Evolutionary conservation across 2,329 filamentous ascomycete genomes (phyloP).

Genomic region (Monilinia polystroma): DNA sequence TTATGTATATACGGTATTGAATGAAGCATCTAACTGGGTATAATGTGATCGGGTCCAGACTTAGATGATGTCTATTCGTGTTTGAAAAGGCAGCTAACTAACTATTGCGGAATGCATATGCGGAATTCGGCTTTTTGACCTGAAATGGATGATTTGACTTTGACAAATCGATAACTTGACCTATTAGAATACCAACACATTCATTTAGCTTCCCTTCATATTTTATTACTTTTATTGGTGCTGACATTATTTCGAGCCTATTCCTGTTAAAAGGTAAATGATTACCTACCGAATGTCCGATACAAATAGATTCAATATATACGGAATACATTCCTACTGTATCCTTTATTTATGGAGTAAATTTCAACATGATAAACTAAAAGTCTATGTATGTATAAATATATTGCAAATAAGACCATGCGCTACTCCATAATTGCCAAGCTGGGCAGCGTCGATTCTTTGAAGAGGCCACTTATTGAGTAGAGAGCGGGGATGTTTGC

Average conservation of each 20-base stretch:
- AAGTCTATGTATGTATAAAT: too few relatives aligned
- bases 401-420: slow-evolving; percentile 7
- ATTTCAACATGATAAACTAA: not conserved
- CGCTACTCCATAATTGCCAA: not conserved
- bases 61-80: not conserved
- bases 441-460: not conserved
- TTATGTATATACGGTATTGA: not conserved
- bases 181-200: not conserved
- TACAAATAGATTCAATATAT: not conserved
- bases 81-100: not conserved
- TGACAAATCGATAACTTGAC: slow-evolving; percentile 5
- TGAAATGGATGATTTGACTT: not conserved
- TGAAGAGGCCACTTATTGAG: not conserved
- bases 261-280: too few relatives aligned
- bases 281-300: too few relatives aligned
- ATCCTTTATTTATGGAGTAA: not conserved
- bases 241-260: too few relatives aligned
- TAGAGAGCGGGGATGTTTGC: slow-evolving; percentile 10
- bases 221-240: too few relatives aligned
- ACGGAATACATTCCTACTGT: not conserved
- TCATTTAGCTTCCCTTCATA: not conserved
- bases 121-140: not conserved
- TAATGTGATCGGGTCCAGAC: slow-evolving; percentile 11
- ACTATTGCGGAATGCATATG: not conserved
- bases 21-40: not conserved